Percentiles rank a stretch among this genome's conserved stretches.
phyloP scores from a whole-genome alignment of 306 rosid species.

The Ochetophila trinervis region DNA sequence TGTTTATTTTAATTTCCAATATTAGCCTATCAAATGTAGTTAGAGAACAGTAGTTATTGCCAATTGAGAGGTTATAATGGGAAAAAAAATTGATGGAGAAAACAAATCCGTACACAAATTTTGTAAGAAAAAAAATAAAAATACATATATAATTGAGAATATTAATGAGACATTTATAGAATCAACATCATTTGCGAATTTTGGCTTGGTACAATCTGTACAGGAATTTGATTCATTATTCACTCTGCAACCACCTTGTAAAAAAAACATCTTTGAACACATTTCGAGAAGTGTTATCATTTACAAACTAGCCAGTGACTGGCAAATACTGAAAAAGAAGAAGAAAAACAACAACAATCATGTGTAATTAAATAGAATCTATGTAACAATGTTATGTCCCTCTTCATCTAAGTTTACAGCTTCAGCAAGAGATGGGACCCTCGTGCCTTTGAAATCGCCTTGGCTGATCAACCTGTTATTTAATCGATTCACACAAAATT shows the following conservation, averaged over 20 bases:
- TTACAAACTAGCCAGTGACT: conserved; percentile 29
- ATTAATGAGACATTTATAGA: background rate
- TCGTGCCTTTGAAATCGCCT: conserved; percentile 2
- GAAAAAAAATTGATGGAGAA: no score
- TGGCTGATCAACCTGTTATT: background rate
- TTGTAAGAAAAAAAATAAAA: no score
- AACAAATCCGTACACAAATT: no score
- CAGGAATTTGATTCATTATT: background rate
- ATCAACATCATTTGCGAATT: background rate
- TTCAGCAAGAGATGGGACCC: background rate
- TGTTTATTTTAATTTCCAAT: no score
- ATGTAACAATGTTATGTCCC: conserved; percentile 9
- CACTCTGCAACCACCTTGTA: background rate
- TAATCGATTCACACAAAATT: background rate
- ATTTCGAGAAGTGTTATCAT: background rate
- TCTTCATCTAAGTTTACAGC: conserved; percentile 29
- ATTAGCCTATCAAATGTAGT: no score
- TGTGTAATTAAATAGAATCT: conserved; percentile 22
- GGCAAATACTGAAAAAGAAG: conserved; percentile 6
- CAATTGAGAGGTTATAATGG: no score
- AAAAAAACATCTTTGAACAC: conserved; percentile 7
- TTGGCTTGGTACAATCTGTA: background rate
- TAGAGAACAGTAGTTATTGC: no score
- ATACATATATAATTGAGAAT: no score
- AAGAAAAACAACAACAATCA: background rate